Conservation (phyloP, 2,329 filamentous ascomycete species). For the Botrytis galanthina region DNA sequence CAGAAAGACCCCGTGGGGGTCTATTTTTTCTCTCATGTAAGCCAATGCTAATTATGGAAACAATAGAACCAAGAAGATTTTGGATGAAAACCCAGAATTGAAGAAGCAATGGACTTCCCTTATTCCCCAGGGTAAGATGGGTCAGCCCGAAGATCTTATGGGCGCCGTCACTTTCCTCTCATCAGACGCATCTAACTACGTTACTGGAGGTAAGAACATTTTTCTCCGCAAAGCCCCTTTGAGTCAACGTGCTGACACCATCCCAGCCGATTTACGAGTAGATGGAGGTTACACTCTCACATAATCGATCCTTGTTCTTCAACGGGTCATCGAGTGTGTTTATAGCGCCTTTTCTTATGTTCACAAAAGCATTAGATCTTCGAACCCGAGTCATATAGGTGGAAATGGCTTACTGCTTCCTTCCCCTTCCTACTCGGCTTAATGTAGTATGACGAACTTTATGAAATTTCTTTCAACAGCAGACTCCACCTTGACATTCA, state of each 20-base stretch:
- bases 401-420: background rate
- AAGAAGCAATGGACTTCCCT: slow-evolving; percentile 87
- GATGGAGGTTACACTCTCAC: slow-evolving; percentile 26
- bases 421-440: slow-evolving; percentile 3
- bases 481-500: background rate
- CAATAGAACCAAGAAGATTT: slow-evolving; percentile 81
- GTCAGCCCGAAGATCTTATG: slow-evolving; percentile 86
- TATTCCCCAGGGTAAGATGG: slow-evolving; percentile 93
- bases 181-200: slow-evolving; percentile 57
- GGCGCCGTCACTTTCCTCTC: slow-evolving; percentile 75
- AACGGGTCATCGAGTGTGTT: background rate
- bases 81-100: slow-evolving; percentile 88
- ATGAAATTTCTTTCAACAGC: slow-evolving; percentile 1
- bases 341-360: slow-evolving; percentile 10
- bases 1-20: slow-evolving; percentile 15
- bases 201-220: slow-evolving; percentile 47
- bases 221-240: slow-evolving; percentile 11
- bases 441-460: slow-evolving; percentile 11
- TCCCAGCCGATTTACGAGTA: slow-evolving; percentile 22
- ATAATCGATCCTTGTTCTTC: slow-evolving; percentile 14
- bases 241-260: slow-evolving; percentile 3
- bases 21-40: background rate
- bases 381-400: slow-evolving; percentile 1
- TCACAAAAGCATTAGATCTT: background rate
- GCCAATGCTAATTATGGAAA: slow-evolving; percentile 14